Percentiles rank a stretch among this genome's conserved stretches.
Evolutionary conservation across 1,284 basidiomycete genomes (phyloP).

Genomic region (Ceratobasidium sp.): DNA sequence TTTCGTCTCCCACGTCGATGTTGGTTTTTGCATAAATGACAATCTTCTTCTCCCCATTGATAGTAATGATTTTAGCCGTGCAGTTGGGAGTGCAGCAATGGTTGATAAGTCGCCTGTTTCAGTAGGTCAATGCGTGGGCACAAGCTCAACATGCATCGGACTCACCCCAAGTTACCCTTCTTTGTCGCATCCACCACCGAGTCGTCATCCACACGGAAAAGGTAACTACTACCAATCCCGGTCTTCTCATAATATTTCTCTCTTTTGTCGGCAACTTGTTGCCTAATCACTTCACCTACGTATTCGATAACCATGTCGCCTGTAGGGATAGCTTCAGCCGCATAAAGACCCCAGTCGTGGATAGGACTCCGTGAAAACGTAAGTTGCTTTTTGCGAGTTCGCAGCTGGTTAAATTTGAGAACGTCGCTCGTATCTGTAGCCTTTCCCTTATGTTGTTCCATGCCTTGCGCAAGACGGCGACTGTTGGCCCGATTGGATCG

Average conservation of each 20-base stretch:
- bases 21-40: conserved; percentile 98
- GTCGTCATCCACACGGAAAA: conserved; percentile 94
- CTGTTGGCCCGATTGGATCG: conserved; percentile 95
- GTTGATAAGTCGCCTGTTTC: conserved; percentile 87
- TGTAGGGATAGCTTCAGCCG: conserved; percentile 91
- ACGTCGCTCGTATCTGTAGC: conserved; percentile 54
- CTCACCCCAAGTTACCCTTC: conserved; percentile 96
- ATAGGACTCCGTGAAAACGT: conserved; percentile 96
- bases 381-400: conserved; percentile 97
- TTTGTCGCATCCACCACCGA: conserved; percentile 97
- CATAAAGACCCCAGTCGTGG: conserved; percentile 98
- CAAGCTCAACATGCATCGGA: conserved; percentile 51
- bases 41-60: conserved; percentile 98
- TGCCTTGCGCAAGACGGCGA: conserved; percentile 91
- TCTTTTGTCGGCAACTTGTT: conserved; percentile 95
- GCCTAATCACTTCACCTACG: conserved; percentile 96
- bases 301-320: conserved; percentile 99
- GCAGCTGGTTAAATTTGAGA: conserved; percentile 99
- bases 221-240: conserved; percentile 94
- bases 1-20: conserved; percentile 94
- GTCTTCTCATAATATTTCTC: conserved; percentile 97
- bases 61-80: conserved; percentile 98
- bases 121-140: conserved; percentile 16
- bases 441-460: conserved; percentile 85
- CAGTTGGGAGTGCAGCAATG: conserved; percentile 98